These are phyloP conservation scores for Penicillium palitans DNA, from an alignment of 2,329 filamentous ascomycete genomes.

Conservation along the genomic window DNA sequence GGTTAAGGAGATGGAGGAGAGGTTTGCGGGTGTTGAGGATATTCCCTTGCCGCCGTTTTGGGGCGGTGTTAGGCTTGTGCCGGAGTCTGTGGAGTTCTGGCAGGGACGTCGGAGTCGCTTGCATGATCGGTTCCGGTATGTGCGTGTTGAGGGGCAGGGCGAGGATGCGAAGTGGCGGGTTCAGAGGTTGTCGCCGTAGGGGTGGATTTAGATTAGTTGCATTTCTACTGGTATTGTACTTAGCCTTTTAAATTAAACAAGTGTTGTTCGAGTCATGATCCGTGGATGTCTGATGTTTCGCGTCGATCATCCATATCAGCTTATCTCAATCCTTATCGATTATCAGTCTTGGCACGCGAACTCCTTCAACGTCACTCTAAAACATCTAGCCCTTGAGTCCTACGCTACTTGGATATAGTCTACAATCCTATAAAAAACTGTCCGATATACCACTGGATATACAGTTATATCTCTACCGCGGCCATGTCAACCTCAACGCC, in stretches of 20 bases:
- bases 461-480: background rate
- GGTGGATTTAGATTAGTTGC: background rate
- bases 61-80: constrained; percentile 85
- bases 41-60: constrained; percentile 94
- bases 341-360: constrained; percentile 19
- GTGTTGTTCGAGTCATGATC: background rate
- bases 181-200: constrained; percentile 43
- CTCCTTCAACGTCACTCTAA: constrained; percentile 9
- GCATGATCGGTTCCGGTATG: constrained; percentile 92
- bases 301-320: constrained; percentile 13
- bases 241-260: background rate
- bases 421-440: background rate
- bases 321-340: constrained; percentile 14
- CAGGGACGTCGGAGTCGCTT: constrained; percentile 85
- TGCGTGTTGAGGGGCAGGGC: constrained; percentile 64
- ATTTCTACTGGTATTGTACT: background rate
- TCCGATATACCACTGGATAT: background rate
- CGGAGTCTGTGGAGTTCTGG: constrained; percentile 91
- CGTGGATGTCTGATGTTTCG: background rate
- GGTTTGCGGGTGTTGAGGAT: constrained; percentile 71
- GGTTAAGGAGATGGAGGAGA: constrained; percentile 73
- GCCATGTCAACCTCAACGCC: constrained; percentile 6
- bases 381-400: background rate
- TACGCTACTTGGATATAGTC: constrained; percentile 8
- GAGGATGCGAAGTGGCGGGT: constrained; percentile 40